A percentile compares a stretch with the other conserved stretches of the same genome.
Conservation (phyloP, 2,329 filamentous ascomycete genomes). For the Botrytis porri region DNA sequence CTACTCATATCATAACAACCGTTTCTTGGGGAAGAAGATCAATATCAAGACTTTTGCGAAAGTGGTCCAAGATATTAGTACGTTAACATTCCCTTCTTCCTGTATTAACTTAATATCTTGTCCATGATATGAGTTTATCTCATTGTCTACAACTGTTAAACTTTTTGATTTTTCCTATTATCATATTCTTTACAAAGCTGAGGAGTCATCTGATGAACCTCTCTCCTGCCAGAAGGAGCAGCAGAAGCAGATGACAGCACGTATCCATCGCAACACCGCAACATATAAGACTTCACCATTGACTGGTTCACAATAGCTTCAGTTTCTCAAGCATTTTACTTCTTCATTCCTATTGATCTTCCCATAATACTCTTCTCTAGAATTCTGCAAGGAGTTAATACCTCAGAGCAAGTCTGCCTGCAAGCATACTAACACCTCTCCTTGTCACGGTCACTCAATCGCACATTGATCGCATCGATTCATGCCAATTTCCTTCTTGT, state of each 20-base stretch:
- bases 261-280: not conserved
- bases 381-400: not conserved
- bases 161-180: not conserved
- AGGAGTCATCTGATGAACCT: not conserved
- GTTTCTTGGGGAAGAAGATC: too few relatives aligned
- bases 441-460: not conserved
- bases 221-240: not conserved
- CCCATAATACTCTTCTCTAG: not conserved
- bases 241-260: not conserved
- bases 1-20: rapidly evolving
- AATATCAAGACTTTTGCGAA: not conserved
- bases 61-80: not conserved
- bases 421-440: not conserved
- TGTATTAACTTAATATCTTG: rapidly evolving
- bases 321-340: not conserved
- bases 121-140: not conserved
- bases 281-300: not conserved
- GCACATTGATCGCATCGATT: not conserved
- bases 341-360: not conserved
- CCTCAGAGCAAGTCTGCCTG: not conserved
- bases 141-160: too few relatives aligned
- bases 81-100: not conserved
- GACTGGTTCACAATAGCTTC: not conserved
- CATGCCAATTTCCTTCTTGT: not conserved
- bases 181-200: not conserved